Evolutionary conservation across 805 yeast genomes (phyloP), one percentile per base, ranked within the genome.

Genomic region (Metschnikowia peoriensis): DNA sequence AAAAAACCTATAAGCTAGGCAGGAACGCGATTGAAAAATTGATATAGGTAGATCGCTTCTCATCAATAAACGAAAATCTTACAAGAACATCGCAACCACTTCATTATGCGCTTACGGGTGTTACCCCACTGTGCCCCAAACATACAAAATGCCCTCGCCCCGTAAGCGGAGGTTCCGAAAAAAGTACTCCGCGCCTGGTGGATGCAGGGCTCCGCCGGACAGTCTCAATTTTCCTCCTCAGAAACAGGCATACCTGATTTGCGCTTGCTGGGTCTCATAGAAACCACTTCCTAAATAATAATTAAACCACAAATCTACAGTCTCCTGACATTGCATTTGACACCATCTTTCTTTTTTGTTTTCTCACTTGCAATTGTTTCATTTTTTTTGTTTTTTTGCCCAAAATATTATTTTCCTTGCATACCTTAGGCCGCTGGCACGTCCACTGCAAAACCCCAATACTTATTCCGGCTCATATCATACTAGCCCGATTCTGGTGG

Each of bases 151-250:
- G 22, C 22, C 22, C 17, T 27, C 6, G 28, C 29, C 28, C 43
- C 43, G 11, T 14, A 41, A 17, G 43, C 43, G 29, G 27, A 14
- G 29, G 43, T 7, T 29, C 38, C 45, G 16, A 42, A 22, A n/a
- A 42, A 22, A 32, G 28, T 41, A 46, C 44, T 46, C 49, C 44
- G 49, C 44, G 49, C 40, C 16, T 32, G 4, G 49, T 43, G 46
- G 47, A 32, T 42, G 51, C 51, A 48, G 51, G 51, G 15, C 39
- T 38, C 51, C 51, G 51, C 12, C 28, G 14, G 37, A 28, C n/a
- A 28, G 51, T 16, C 27, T 28, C 46, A 11, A n/a, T 41, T 41
- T 41, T 28, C 38, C 38, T 41, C 41, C 40, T 40, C 40, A 39
- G 44, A 29, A 22, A 7, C 44, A 40, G 39, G 46, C 46, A 41